These are phyloP conservation scores for Dothideomycetes sp. DNA, from an alignment of 2,329 filamentous ascomycete genomes.

Conservation along the genomic window DNA sequence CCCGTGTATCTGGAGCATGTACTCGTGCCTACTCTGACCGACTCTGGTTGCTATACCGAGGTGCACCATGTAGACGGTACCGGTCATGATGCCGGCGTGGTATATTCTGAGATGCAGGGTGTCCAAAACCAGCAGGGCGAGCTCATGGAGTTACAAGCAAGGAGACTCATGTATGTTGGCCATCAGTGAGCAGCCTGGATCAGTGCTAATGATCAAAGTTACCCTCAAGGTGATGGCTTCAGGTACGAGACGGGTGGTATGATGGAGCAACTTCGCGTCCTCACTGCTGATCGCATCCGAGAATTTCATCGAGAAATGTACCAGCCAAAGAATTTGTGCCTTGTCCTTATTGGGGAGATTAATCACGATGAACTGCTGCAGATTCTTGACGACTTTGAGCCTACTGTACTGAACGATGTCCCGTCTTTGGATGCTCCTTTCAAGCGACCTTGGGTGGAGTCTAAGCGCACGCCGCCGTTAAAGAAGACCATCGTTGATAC, in stretches of 20 bases:
- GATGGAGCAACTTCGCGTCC: conserved; percentile 77
- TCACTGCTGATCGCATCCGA: conserved; percentile 85
- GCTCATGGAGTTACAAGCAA: conserved; percentile 76
- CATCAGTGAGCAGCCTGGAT: rapidly evolving
- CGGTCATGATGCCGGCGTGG: conserved; percentile 76
- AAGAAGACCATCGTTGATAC: conserved; percentile 62
- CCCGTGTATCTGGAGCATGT: conserved; percentile 94
- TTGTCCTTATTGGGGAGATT: conserved; percentile 86
- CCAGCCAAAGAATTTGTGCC: conserved; percentile 85
- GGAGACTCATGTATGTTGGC: conserved; percentile 47
- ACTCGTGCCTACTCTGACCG: conserved; percentile 80
- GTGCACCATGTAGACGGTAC: conserved; percentile 91
- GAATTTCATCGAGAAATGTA: conserved; percentile 96
- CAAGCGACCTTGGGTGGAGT: conserved; percentile 83
- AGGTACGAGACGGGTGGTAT: conserved; percentile 97
- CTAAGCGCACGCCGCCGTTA: conserved; percentile 62
- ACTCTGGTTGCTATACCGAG: conserved; percentile 87
- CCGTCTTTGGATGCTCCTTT: conserved; percentile 66
- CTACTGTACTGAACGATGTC: conserved; percentile 71
- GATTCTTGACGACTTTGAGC: conserved; percentile 80
- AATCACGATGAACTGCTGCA: conserved; percentile 69
- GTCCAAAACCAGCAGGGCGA: conserved; percentile 76
- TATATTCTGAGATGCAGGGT: conserved; percentile 98
- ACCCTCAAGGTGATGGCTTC: conserved; percentile 83
- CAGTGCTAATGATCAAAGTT: conserved; percentile 29